Percentiles rank a stretch among this genome's conserved stretches.
These are phyloP conservation scores for Tetrapisispora fleetii DNA, from an alignment of 805 yeast genomes.

Conservation along the genomic window DNA sequence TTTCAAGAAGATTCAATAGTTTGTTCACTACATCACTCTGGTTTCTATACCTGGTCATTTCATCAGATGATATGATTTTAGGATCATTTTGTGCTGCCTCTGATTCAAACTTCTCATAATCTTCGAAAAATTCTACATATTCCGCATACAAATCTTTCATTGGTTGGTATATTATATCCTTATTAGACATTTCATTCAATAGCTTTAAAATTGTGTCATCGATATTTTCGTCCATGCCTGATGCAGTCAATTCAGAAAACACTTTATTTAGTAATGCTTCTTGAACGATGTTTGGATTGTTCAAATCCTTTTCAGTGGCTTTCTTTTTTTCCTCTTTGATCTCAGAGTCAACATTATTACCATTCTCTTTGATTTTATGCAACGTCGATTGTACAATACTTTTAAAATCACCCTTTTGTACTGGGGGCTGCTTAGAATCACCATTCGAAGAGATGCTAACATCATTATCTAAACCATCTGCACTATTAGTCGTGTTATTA, in stretches of 20 bases:
- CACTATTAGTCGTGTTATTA: background rate
- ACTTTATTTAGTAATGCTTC: conserved; percentile 42
- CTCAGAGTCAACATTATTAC: conserved; percentile 55
- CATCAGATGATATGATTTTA: conserved; percentile 27
- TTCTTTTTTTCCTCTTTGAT: conserved; percentile 40
- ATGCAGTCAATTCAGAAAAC: conserved; percentile 48
- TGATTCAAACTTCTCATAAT: conserved; percentile 37
- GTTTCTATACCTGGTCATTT: conserved; percentile 42
- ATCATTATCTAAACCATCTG: background rate
- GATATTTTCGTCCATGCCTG: conserved; percentile 30
- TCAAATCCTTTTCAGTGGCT: conserved; percentile 30
- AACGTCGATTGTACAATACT: conserved; percentile 72
- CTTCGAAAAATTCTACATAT: conserved; percentile 60
- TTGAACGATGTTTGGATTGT: conserved; percentile 25
- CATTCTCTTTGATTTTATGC: conserved; percentile 67
- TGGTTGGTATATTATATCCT: conserved; percentile 81
- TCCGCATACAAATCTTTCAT: conserved; percentile 68
- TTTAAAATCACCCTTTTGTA: conserved; percentile 40
- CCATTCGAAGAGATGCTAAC: background rate
- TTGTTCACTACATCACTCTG: conserved; percentile 55
- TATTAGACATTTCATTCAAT: conserved; percentile 73
- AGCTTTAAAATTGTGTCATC: conserved; percentile 64
- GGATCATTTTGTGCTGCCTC: conserved; percentile 5
- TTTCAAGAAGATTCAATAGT: conserved; percentile 60
- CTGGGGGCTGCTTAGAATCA: background rate